Evolutionary conservation across 176 grass and related monocot species (phyloP).

Genomic region (Sorghum bicolor): DNA sequence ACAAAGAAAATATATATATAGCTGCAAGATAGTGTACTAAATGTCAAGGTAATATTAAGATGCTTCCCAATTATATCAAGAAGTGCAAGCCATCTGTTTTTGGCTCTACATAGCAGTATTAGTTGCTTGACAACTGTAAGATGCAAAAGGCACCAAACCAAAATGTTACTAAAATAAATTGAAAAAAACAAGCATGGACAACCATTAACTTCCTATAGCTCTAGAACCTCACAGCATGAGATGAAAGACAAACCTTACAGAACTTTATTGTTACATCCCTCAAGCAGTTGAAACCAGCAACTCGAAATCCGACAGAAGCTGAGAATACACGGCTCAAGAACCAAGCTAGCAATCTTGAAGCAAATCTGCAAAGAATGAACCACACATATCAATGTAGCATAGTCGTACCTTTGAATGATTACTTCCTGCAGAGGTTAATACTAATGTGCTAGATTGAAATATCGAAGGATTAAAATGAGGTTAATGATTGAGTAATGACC

Average conservation of each 20-base stretch:
- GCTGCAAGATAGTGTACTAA: neutral
- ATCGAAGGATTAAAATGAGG: neutral
- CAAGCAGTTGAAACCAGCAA: constrained; percentile 95
- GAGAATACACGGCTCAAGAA: constrained; percentile 78
- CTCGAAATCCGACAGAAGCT: constrained; percentile 85
- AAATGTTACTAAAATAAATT: constrained; percentile 19
- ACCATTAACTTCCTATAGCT: constrained; percentile 13
- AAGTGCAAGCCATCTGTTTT: constrained; percentile 6
- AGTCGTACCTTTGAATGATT: neutral
- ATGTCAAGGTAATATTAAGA: constrained; percentile 17
- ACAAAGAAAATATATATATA: neutral
- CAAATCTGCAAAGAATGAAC: constrained; percentile 59
- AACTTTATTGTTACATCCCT: constrained; percentile 93
- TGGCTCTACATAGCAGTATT: neutral
- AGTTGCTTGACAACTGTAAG: neutral
- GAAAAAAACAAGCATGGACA: neutral
- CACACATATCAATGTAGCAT: constrained; percentile 10
- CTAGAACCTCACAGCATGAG: constrained; percentile 17
- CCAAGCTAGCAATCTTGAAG: constrained; percentile 91
- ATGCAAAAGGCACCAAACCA: neutral
- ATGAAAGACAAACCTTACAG: constrained; percentile 59
- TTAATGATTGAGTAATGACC: neutral
- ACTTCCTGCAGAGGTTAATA: constrained; percentile 3
- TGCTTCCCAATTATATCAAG: neutral
- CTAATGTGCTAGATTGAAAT: neutral